Base-by-base conservation (phyloP, 768 basidiomycete species). In the Phlebiopsis flavidoalba region DNA sequence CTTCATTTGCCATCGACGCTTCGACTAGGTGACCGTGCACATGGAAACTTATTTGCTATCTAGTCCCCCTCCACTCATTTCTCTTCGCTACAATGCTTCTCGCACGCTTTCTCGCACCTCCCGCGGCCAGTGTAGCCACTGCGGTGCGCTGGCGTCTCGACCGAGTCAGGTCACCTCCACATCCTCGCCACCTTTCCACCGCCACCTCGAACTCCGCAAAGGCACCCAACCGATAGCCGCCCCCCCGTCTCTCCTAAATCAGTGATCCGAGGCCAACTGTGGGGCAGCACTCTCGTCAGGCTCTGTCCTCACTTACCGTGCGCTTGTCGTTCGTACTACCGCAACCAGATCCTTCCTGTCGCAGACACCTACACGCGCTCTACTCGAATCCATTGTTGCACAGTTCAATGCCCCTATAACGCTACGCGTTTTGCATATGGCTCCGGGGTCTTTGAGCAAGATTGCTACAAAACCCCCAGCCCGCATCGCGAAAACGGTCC, bases 371-470 rank as follows among this genome's bases (percentile, higher is more conserved):
- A 93, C 88, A 2, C 83, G 92, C 4, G 86, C 89, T 3, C 76
- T 93, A 24, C 80, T 96, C 15, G 91, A 95, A 69, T 79, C 81
- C 61, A 87, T 98, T 59, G 87, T 97, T 36, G 76, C 77, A 14
- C 80, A 84, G 52, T 96, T 98, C 68, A 82, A 93, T 46, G 92
- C 93, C 0, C 95, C 95, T 10, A 91, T 98, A 53, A n/a, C 87
- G 95, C 21, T 98, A 96, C 78, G 97, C 95, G 0, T 95, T n/a
- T 98, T 70, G 97, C 97, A 0, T 99, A 98, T 70, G 97, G 97
- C 12, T 93, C 90, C 2, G 97, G 96, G 0, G 95, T 98, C 1
- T 97, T 97, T 66, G 85, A 91, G 68, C 97, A 99, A 74, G 87
- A 88, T 58, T 92, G 95, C 17, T 91, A 95, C 66, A 64, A 67